Percentiles rank a stretch among this genome's conserved stretches.
Evolutionary conservation across 345 rosid species (phyloP).

Genomic region (Salix brachista): DNA sequence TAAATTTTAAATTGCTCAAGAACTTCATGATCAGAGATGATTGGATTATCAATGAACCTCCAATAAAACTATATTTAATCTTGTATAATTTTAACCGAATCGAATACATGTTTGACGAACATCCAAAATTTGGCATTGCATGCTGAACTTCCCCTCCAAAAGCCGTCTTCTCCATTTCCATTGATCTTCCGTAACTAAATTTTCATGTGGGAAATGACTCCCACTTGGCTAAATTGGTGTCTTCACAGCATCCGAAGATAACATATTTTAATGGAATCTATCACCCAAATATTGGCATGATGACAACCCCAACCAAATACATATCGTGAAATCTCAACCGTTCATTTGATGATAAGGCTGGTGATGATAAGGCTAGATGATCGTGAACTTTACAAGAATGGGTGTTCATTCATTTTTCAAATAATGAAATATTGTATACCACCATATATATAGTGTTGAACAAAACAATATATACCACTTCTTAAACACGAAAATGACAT

Average conservation of each 20-base stretch:
- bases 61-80: too few species aligned
- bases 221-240: neutral
- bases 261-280: neutral
- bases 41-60: too few species aligned
- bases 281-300: neutral
- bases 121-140: neutral
- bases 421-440: neutral
- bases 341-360: constrained; percentile 30
- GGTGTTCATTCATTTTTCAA: constrained; percentile 25
- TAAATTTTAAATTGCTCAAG: too few species aligned
- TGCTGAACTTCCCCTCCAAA: neutral
- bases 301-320: neutral
- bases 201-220: neutral
- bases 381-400: neutral
- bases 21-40: too few species aligned
- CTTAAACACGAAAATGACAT: constrained; percentile 11
- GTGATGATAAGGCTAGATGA: constrained; percentile 27
- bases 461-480: neutral
- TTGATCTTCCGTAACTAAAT: neutral
- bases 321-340: constrained; percentile 15
- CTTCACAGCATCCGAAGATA: neutral
- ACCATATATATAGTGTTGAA: neutral
- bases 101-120: neutral
- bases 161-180: neutral
- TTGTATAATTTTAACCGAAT: too few species aligned